Conservation (phyloP, 2,329 filamentous ascomycete genomes). For the Simplicillium sp. region DNA sequence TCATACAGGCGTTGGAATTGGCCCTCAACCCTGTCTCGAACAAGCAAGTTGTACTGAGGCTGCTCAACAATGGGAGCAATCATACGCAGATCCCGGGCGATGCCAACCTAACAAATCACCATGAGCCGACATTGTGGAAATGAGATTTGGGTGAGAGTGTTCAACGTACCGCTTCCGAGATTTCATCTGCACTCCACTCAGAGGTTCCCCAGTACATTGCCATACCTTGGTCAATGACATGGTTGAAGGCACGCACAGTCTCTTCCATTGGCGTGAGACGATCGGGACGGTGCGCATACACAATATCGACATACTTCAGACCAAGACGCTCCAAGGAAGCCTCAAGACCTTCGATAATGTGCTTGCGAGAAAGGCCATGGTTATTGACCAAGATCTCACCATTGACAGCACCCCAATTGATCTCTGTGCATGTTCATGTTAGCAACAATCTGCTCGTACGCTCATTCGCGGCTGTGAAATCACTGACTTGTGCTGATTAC, state of each 20-base stretch:
- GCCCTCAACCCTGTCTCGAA: slow-evolving; percentile 51
- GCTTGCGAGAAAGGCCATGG: slow-evolving; percentile 57
- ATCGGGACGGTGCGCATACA: slow-evolving; percentile 62
- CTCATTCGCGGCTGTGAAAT: not conserved
- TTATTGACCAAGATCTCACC: slow-evolving; percentile 57
- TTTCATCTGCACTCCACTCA: slow-evolving; percentile 58
- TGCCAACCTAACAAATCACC: too few species aligned
- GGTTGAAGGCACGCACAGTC: slow-evolving; percentile 60
- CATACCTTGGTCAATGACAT: slow-evolving; percentile 58
- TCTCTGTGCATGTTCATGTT: slow-evolving; percentile 21
- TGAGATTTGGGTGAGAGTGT: too few species aligned
- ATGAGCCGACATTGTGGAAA: too few species aligned
- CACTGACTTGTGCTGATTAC: too few species aligned
- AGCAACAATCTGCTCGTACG: not conserved
- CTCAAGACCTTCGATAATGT: slow-evolving; percentile 57
- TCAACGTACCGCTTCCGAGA: slow-evolving; percentile 52
- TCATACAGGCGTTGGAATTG: slow-evolving; percentile 53
- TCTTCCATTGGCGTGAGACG: slow-evolving; percentile 61
- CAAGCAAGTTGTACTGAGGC: slow-evolving; percentile 56
- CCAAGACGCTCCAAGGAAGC: slow-evolving; percentile 46
- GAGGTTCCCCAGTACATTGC: slow-evolving; percentile 64
- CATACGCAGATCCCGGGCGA: slow-evolving; percentile 50
- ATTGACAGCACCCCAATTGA: slow-evolving; percentile 55
- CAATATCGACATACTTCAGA: slow-evolving; percentile 55
- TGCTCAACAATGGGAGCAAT: slow-evolving; percentile 59